phyloP scores from a whole-genome alignment of 164 flowering plant species.

The Chimonanthus praecox region DNA sequence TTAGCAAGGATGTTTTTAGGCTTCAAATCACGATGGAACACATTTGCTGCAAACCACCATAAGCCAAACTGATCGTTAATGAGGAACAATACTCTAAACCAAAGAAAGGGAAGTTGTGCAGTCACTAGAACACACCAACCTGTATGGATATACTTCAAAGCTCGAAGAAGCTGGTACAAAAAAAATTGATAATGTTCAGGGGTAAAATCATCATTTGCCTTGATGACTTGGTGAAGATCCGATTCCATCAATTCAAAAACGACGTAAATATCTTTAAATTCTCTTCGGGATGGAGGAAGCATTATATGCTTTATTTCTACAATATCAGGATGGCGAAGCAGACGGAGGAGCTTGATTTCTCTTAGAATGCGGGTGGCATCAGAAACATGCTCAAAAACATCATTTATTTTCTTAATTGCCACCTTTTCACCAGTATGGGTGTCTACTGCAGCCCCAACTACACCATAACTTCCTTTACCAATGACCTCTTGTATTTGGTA shows the following conservation, averaged over 20 bases:
- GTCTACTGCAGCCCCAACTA: conserved; percentile 80
- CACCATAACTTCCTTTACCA: conserved; percentile 91
- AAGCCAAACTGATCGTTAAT: neutral
- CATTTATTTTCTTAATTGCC: conserved; percentile 78
- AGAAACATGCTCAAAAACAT: conserved; percentile 85
- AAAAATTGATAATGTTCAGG: conserved; percentile 79
- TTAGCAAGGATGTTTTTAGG: conserved; percentile 92
- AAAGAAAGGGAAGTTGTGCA: neutral
- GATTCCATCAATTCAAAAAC: conserved; percentile 96
- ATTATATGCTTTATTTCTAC: conserved; percentile 83
- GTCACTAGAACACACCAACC: conserved; percentile 27
- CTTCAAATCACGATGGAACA: conserved; percentile 86
- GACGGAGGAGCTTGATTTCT: conserved; percentile 81
- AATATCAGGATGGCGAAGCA: conserved; percentile 74
- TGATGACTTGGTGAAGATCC: conserved; percentile 85
- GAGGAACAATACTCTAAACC: neutral
- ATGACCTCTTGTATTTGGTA: conserved; percentile 77
- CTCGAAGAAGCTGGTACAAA: conserved; percentile 85
- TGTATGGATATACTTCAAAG: conserved; percentile 75
- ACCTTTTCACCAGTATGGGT: conserved; percentile 82
- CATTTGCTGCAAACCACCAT: conserved; percentile 56
- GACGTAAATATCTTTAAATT: conserved; percentile 82
- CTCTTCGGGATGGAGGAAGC: conserved; percentile 83
- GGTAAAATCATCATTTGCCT: conserved; percentile 77
- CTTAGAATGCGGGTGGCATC: conserved; percentile 89